phyloP scores from a whole-genome alignment of 495 filamentous ascomycete genomes.

The Aspergillus sclerotioniger region DNA sequence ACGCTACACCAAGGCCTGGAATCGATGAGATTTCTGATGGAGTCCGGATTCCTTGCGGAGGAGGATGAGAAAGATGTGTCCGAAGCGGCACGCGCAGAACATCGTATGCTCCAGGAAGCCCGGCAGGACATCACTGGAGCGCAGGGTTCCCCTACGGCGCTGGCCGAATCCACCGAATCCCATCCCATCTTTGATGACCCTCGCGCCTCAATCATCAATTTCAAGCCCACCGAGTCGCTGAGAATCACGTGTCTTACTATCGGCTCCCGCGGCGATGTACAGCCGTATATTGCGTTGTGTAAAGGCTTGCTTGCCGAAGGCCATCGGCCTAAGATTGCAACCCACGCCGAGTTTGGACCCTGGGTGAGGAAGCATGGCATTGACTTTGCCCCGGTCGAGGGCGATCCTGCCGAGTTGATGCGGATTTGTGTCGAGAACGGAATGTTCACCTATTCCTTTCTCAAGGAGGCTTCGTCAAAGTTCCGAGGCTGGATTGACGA shows the following conservation, averaged over 20 bases:
- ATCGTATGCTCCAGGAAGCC: constrained; percentile 78
- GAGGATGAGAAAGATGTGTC: constrained; percentile 68
- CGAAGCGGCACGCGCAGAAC: constrained; percentile 77
- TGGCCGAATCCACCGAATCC: constrained; percentile 43
- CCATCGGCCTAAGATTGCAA: constrained; percentile 84
- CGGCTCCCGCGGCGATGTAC: constrained; percentile 92
- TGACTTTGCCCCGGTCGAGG: constrained; percentile 82
- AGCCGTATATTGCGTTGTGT: constrained; percentile 95
- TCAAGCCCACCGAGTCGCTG: constrained; percentile 81
- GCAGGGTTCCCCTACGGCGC: constrained; percentile 50
- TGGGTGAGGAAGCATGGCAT: constrained; percentile 93
- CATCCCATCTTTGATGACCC: constrained; percentile 89
- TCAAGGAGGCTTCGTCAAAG: constrained; percentile 80
- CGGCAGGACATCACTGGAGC: constrained; percentile 59
- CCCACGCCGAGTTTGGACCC: constrained; percentile 81
- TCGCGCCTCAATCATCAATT: constrained; percentile 87
- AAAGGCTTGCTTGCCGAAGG: constrained; percentile 87
- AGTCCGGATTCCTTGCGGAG: constrained; percentile 65
- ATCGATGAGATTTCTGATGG: constrained; percentile 66
- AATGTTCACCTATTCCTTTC: constrained; percentile 92
- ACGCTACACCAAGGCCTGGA: constrained; percentile 77
- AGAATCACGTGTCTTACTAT: constrained; percentile 94
- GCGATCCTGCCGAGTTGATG: constrained; percentile 94
- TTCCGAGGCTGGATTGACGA: constrained; percentile 95
- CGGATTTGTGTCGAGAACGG: constrained; percentile 93